A percentile compares a stretch with the other conserved stretches of the same genome.
Evolutionary conservation across 768 basidiomycete species (phyloP).

Genomic region (Kwoniella botswanensis): DNA sequence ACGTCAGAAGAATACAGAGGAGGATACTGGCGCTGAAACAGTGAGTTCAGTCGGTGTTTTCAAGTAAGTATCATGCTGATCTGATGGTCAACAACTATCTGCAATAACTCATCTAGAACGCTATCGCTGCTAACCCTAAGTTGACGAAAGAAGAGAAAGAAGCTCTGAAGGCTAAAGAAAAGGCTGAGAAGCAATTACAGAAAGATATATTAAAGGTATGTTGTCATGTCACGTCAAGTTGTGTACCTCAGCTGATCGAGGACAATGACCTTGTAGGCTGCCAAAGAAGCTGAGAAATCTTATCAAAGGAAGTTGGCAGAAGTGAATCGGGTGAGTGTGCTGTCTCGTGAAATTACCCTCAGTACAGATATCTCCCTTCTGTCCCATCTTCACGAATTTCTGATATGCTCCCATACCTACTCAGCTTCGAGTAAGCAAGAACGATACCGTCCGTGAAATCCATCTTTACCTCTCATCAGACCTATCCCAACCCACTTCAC

Average conservation of each 20-base stretch:
- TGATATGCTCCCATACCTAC: neutral
- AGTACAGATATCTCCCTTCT: neutral
- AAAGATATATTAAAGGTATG: slow-evolving; percentile 39
- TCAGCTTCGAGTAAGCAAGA: slow-evolving; percentile 46
- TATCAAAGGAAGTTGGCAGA: slow-evolving; percentile 46
- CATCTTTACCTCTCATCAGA: slow-evolving; percentile 49
- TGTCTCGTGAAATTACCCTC: neutral
- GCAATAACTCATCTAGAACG: neutral
- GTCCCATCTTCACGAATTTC: too few relatives aligned
- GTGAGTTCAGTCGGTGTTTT: neutral
- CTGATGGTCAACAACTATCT: neutral
- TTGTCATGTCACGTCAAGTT: too few relatives aligned
- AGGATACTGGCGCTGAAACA: neutral
- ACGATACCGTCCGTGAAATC: slow-evolving; percentile 52
- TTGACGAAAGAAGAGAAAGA: slow-evolving; percentile 36
- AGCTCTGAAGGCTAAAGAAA: slow-evolving; percentile 34
- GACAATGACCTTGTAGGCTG: slow-evolving; percentile 17
- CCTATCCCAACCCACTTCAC: slow-evolving; percentile 33
- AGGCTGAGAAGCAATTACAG: slow-evolving; percentile 35
- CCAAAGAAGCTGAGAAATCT: slow-evolving; percentile 42
- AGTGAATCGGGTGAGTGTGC: slow-evolving; percentile 45
- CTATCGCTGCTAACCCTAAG: neutral
- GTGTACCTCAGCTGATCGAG: neutral
- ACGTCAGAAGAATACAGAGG: neutral
- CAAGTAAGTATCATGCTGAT: neutral